Evolutionary conservation across 805 yeast genomes (phyloP), one percentile per base, ranked within the genome.

Genomic region (Phaffomyces antillensis): DNA sequence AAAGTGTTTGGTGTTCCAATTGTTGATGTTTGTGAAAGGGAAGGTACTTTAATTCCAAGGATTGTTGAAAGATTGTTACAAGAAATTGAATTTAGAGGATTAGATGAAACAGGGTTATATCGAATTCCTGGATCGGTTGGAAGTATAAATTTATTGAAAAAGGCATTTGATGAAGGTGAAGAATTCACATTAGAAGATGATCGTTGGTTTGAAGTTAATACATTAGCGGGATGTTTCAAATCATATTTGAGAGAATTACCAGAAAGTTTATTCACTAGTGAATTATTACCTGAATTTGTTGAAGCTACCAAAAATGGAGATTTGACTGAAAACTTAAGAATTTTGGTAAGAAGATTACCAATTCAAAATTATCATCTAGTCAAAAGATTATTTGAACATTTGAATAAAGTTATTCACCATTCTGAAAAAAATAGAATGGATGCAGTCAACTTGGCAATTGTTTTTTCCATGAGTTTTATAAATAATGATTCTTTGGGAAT

Each of bases 71-170:
- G 73, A 45, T 65, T 91, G 37, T 71, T 89, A 52, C 72, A 72
- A 39, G 93, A 83, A 53, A 85, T 91, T 51, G 98, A 91, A 62
- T 65, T 71, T n/a, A 77, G 90, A 43, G 96, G 98, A 0, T 61
- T 91, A 26, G 89, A 87, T 52, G 97, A 90, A 59, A 86, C 87
- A 43, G 98, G 98, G 16, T 70, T 91, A 13, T 91, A 91, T 62
- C 78, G 98, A 61, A 71, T 79, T 31, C 79, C 83, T 1, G 85
- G 84, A 5, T 77, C 83, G 9, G 69, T 76, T 34, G 81, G 79
- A 8, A 73, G 78, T 41, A 77, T 79, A 38, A 74, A 77, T 42
- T 65, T 72, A 6, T 62, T 79, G 48, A 77, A 74, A 54, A 66
- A 64, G 32, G 76, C 79, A 13, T 78, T 79, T 56, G 80, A 74